Conservation (phyloP, 106 monocot genomes). For the Dioscorea alata region DNA sequence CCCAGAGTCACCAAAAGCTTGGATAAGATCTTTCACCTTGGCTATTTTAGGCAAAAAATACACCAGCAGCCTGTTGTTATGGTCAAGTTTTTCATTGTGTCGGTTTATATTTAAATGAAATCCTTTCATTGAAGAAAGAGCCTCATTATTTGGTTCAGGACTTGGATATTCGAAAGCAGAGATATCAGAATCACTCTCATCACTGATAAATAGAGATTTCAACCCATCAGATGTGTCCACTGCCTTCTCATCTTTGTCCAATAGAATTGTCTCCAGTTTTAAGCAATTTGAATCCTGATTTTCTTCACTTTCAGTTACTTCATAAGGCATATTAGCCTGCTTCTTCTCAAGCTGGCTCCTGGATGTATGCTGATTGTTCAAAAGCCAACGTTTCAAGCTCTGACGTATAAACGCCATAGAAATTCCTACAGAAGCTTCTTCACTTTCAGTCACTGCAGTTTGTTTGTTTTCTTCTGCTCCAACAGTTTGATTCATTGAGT, state of each 20-base stretch:
- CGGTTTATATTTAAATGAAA: not conserved
- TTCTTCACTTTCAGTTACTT: not conserved
- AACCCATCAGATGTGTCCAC: not conserved
- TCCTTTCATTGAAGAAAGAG: not conserved
- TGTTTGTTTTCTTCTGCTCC: too few species aligned
- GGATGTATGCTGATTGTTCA: not conserved
- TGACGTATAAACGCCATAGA: not conserved
- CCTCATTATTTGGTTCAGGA: not conserved
- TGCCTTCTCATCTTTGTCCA: not conserved
- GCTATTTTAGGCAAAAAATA: conserved; percentile 13
- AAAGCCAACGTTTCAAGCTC: not conserved
- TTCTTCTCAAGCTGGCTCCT: not conserved
- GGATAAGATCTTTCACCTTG: conserved; percentile 1
- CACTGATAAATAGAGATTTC: not conserved
- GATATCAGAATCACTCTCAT: conserved; percentile 16
- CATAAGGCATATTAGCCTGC: too few species aligned
- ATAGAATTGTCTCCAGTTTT: too few species aligned
- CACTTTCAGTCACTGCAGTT: too few species aligned
- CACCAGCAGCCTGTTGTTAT: conserved; percentile 13
- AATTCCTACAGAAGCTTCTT: not conserved
- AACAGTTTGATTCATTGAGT: too few species aligned
- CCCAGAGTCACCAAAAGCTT: conserved; percentile 7
- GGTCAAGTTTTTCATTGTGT: not conserved
- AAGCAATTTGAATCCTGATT: too few species aligned
- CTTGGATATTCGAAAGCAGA: conserved; percentile 12